Base-by-base conservation (phyloP, 495 filamentous ascomycete genomes). In the Sabuloglossum arenarium region DNA sequence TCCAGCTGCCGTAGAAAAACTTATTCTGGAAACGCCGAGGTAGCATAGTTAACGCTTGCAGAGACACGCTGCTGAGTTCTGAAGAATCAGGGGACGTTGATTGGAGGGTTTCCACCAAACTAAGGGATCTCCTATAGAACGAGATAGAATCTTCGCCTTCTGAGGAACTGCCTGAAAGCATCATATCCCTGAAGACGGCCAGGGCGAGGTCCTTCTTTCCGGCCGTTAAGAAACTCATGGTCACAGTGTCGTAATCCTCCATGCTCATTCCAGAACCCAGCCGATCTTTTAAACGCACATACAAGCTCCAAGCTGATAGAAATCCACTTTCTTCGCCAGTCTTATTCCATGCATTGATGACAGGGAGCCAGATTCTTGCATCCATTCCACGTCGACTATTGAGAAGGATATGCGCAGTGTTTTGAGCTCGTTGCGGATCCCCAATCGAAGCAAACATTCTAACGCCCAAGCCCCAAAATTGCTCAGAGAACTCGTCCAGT, bases 141-240 rank as follows among this genome's bases (percentile, higher is more conserved):
- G 70, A 66, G 3, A 68, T 71, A 11, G 73, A 77, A 56, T 73
- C 73, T 39, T 76, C 65, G 23, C 66, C 63, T 21, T 47, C 11
- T 61, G 61, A 72, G 62, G 69, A 68, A 64, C 73, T 66, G 1
- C 75, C 75, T 0, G 76, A 79, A 43, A 84, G 77, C 83, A 88
- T 87, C 84, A 88, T 86, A 64, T 90, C 85, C 54, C 81, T 84
- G 69, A 90, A 90, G 1, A 80, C 76, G 46, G 80, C 77, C 55
- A 88, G 71, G 0, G 79, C 85, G 32, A 80, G 69, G 61, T 86
- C 78, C 11, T 75, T 67, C 47, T 73, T 66, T 50, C 76, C 74
- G 8, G 75, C 71, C 5, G 74, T 69, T 9, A 90, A 68, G 59
- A 88, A 80, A 37, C 71, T 70, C 39, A 77, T 75, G 53, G 75